Evolutionary conservation across 2,329 filamentous ascomycete species (phyloP).

Genomic region (Cladosporium sp.): DNA sequence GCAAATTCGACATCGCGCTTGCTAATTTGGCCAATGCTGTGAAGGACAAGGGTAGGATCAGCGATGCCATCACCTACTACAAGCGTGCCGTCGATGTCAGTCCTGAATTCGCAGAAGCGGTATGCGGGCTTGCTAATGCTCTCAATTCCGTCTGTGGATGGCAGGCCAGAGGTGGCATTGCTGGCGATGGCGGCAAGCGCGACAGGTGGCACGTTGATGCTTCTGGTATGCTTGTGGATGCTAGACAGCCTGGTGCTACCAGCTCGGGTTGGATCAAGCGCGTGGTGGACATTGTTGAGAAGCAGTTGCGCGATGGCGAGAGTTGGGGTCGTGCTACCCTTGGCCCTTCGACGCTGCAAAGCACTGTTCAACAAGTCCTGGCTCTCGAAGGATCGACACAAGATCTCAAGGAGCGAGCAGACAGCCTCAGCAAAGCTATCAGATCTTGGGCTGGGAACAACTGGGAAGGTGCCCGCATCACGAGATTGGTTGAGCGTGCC

Average conservation of each 20-base stretch:
- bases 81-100: slow-evolving; percentile 85
- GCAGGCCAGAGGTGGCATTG: slow-evolving; percentile 81
- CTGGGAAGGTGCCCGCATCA: slow-evolving; percentile 84
- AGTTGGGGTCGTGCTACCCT: slow-evolving; percentile 76
- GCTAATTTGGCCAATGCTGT: slow-evolving; percentile 97
- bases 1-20: slow-evolving; percentile 92
- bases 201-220: slow-evolving; percentile 95
- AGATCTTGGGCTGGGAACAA: slow-evolving; percentile 63
- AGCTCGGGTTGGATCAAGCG: slow-evolving; percentile 80
- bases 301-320: slow-evolving; percentile 81
- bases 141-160: slow-evolving; percentile 96
- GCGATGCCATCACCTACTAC: slow-evolving; percentile 89
- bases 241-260: slow-evolving; percentile 53
- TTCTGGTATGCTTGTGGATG: slow-evolving; percentile 75
- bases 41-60: slow-evolving; percentile 89
- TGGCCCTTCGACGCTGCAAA: slow-evolving; percentile 36
- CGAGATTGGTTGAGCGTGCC: slow-evolving; percentile 79
- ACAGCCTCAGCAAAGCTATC: slow-evolving; percentile 35
- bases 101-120: slow-evolving; percentile 92
- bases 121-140: slow-evolving; percentile 91
- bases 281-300: slow-evolving; percentile 85
- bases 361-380: slow-evolving; percentile 44
- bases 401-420: slow-evolving; percentile 33
- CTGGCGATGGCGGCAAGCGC: slow-evolving; percentile 65
- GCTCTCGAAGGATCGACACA: slow-evolving; percentile 31